phyloP scores from a whole-genome alignment of 331 rosid species.

The Pyrus hybrid region DNA sequence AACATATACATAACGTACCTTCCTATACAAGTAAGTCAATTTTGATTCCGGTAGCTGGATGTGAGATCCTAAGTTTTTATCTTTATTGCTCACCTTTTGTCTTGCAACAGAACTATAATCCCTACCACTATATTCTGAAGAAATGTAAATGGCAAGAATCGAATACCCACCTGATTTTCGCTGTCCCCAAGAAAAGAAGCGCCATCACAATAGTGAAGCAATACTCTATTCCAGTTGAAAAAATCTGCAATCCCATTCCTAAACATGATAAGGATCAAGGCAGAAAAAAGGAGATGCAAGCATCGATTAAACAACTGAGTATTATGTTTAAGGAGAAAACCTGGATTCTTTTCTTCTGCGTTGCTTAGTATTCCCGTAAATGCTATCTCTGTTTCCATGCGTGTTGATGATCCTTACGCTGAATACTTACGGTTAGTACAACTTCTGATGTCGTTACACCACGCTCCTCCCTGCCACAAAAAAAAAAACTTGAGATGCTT shows the following conservation, averaged over 20 bases:
- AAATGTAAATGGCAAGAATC: not conserved
- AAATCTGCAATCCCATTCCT: conserved; percentile 45
- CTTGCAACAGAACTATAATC: not conserved
- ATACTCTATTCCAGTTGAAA: conserved; percentile 83
- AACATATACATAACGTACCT: not conserved
- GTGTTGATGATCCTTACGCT: conserved; percentile 58
- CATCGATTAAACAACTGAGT: not conserved
- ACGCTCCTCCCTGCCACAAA: conserved; percentile 95
- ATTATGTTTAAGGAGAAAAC: conserved; percentile 23
- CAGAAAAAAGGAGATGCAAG: not conserved
- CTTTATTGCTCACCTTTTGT: not conserved
- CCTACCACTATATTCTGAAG: not conserved
- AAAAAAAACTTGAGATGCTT: not conserved
- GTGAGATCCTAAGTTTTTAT: not conserved
- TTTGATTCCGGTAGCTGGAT: too few relatives aligned
- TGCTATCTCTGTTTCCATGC: conserved; percentile 67
- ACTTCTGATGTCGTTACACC: conserved; percentile 62
- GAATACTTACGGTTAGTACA: conserved; percentile 65
- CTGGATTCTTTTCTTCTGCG: conserved; percentile 73
- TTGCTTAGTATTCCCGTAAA: conserved; percentile 77
- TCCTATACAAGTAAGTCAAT: not conserved
- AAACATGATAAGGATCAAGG: conserved; percentile 11
- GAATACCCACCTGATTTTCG: conserved; percentile 47
- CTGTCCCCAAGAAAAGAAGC: conserved; percentile 84
- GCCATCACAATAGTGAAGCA: conserved; percentile 87